A percentile compares a stretch with the other conserved stretches of the same genome.
phyloP scores from a whole-genome alignment of 2,329 filamentous ascomycete genomes.

The Chaetothyriales sp. region DNA sequence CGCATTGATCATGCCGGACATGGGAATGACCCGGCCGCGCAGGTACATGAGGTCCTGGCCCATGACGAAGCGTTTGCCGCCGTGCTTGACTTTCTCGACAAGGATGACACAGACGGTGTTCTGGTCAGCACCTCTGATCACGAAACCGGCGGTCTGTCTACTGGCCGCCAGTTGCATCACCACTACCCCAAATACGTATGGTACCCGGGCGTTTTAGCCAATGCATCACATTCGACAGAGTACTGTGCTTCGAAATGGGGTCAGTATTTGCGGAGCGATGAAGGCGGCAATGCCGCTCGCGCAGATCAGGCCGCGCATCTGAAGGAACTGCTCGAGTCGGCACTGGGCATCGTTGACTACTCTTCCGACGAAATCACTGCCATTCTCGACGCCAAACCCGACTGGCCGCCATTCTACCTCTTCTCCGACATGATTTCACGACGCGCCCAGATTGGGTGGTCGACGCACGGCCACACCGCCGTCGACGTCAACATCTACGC shows the following conservation, averaged over 20 bases:
- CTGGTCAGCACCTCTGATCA: conserved; percentile 89
- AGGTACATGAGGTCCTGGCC: conserved; percentile 84
- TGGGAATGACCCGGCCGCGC: conserved; percentile 67
- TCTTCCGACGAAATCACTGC: conserved; percentile 55
- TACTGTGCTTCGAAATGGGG: conserved; percentile 51
- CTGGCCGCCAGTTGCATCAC: conserved; percentile 56
- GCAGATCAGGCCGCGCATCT: conserved; percentile 11
- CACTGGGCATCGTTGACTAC: conserved; percentile 65
- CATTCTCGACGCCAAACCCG: conserved; percentile 45
- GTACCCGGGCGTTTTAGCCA: conserved; percentile 70
- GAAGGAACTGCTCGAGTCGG: conserved; percentile 47
- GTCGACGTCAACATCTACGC: conserved; percentile 96
- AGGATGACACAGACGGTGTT: conserved; percentile 54
- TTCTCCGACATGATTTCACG: conserved; percentile 80
- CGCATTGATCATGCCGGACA: conserved; percentile 92
- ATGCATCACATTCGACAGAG: conserved; percentile 62
- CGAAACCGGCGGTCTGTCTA: conserved; percentile 80
- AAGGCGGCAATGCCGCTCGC: conserved; percentile 7
- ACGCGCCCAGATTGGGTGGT: conserved; percentile 87
- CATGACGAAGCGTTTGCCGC: conserved; percentile 77
- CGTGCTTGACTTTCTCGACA: conserved; percentile 71
- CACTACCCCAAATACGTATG: conserved; percentile 59
- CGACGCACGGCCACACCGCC: conserved; percentile 80
- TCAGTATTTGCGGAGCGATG: conserved; percentile 38
- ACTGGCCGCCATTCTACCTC: conserved; percentile 42